Conservation (phyloP, 108 stramenopile genomes). For the Craspedostauros australis region DNA sequence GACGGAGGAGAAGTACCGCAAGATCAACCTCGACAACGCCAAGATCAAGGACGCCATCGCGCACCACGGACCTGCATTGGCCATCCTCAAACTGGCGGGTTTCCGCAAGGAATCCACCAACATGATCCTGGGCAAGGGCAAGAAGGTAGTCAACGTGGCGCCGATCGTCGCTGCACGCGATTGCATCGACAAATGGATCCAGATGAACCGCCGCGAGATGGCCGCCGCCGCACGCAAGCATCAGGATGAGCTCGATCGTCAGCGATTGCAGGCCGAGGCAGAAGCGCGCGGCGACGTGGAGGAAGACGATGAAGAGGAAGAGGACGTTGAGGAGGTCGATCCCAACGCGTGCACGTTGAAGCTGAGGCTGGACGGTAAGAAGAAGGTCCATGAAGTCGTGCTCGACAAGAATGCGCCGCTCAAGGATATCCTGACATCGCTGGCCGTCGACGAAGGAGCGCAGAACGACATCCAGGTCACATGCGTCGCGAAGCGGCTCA, state of each 20-base stretch:
- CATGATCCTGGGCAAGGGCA: slow-evolving; percentile 51
- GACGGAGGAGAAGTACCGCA: slow-evolving; percentile 59
- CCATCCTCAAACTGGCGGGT: slow-evolving; percentile 64
- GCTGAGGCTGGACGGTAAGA: slow-evolving; percentile 68
- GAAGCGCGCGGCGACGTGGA: slow-evolving; percentile 26
- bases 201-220: slow-evolving; percentile 60
- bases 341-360: slow-evolving; percentile 43
- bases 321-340: slow-evolving; percentile 34
- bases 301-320: slow-evolving; percentile 31
- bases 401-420: slow-evolving; percentile 55
- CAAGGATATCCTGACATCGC: slow-evolving; percentile 26
- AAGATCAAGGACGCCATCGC: slow-evolving; percentile 59
- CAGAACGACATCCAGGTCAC: slow-evolving; percentile 65
- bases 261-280: slow-evolving; percentile 29
- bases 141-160: slow-evolving; percentile 69
- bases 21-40: slow-evolving; percentile 69
- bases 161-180: slow-evolving; percentile 70
- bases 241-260: slow-evolving; percentile 55
- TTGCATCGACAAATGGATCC: slow-evolving; percentile 79
- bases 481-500: slow-evolving; percentile 67
- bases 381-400: slow-evolving; percentile 53
- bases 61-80: slow-evolving; percentile 34
- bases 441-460: slow-evolving; percentile 30
- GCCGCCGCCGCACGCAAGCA: slow-evolving; percentile 59
- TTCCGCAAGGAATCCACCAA: slow-evolving; percentile 31